These are phyloP conservation scores for Furcasterigmium furcatum DNA, from an alignment of 2,329 filamentous ascomycete genomes.

Conservation along the genomic window DNA sequence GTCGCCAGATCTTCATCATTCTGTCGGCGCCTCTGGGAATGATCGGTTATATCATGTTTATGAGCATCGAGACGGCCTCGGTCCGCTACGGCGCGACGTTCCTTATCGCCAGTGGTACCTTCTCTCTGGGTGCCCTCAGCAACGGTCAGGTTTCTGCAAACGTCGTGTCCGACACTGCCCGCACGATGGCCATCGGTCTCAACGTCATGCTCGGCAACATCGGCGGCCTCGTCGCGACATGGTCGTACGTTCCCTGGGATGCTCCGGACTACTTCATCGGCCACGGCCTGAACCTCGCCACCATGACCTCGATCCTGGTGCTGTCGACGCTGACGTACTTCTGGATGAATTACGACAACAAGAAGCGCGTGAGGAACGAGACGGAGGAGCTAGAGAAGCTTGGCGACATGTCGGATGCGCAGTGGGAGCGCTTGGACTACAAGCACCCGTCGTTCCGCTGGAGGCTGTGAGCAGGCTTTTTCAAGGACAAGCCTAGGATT, in stretches of 20 bases:
- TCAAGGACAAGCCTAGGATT: too few relatives aligned
- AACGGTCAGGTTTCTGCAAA: constrained; percentile 67
- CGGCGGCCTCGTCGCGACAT: constrained; percentile 12
- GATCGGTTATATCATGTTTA: constrained; percentile 66
- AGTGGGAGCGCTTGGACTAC: constrained; percentile 11
- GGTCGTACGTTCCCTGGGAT: constrained; percentile 12
- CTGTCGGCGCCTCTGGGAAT: constrained; percentile 57
- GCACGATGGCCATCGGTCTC: constrained; percentile 57
- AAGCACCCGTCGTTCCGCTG: constrained; percentile 14
- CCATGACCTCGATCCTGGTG: constrained; percentile 4
- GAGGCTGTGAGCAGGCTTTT: constrained; percentile 1
- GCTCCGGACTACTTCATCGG: constrained; percentile 11
- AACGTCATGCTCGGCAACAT: constrained; percentile 42
- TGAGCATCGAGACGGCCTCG: constrained; percentile 45
- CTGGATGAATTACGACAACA: constrained; percentile 14
- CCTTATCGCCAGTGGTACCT: constrained; percentile 60
- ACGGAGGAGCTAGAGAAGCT: constrained; percentile 8
- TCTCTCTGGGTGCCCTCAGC: constrained; percentile 59
- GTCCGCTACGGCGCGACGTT: constrained; percentile 68
- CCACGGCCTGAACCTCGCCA: constrained; percentile 12
- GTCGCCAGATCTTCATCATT: constrained; percentile 58
- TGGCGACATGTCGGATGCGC: constrained; percentile 3
- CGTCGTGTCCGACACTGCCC: constrained; percentile 65
- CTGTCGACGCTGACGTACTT: constrained; percentile 3
- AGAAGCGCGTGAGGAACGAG: constrained; percentile 7